Base-by-base conservation (phyloP, 1,139 yeast genomes). In the Diutina pseudorugosa region DNA sequence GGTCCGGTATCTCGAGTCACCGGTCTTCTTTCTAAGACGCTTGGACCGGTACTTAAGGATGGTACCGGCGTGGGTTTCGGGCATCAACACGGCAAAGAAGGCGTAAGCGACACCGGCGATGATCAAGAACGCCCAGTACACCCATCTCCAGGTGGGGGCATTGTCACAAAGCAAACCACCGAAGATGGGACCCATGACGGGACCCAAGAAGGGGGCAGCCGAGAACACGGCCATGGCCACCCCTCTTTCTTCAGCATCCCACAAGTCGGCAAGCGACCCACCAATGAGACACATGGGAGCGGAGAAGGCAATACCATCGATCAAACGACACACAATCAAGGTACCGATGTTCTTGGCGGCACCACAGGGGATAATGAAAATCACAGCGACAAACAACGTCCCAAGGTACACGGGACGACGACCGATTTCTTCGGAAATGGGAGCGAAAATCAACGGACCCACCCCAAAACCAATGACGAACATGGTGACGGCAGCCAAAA, bases 251-350 rank as follows among this genome's bases (percentile, higher is more conserved):
- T 75, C 65, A 47, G 76, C 79, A 30, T 67, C 70, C 82, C 86
- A 85, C 65, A 85, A 75, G 65, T 85, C 94, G 9, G 89, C 86
- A 54, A 85, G 71, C 19, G 86, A 80, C 52, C 93, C 94, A 51
- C 94, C 94, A 62, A 85, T 83, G 54, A 85, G 69, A 55, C 87
- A 80, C 85, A 85, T 83, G 52, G 93, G 93, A 7, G 91, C 91
- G 49, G 85, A 77, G 60, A 85, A 84, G 16, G 83, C 80, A 27
- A 82, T 66, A 44, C 94, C 93, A 61, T 80, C 87, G 50, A 85
- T 70, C 51, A 84, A 70, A 59, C 94, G 76, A 65, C 84, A 77
- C 1, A 80, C 82, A 42, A 85, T 62, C 52, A 86, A 67, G 5
- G 91, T 84, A 19, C 79, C 91, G 57, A 85, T 83, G 64, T 85